Evolutionary conservation across 805 yeast genomes (phyloP).

Genomic region (Ogataea polymorpha): DNA sequence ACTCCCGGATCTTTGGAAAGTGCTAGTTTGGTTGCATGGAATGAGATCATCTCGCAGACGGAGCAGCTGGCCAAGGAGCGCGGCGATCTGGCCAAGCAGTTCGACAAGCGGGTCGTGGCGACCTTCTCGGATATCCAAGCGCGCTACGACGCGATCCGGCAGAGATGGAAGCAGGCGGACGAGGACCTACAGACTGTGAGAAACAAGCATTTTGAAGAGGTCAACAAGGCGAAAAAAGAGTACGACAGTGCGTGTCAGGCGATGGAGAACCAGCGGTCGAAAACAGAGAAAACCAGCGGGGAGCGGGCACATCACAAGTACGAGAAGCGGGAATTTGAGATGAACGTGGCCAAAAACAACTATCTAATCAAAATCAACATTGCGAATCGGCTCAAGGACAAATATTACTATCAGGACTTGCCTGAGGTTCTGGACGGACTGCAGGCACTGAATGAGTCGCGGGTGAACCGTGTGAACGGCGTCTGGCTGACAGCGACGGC

Average conservation of each 20-base stretch:
- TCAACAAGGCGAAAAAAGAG: slow-evolving; percentile 62
- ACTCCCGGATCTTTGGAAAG: slow-evolving; percentile 95
- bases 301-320: slow-evolving; percentile 51
- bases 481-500: slow-evolving; percentile 59
- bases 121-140: slow-evolving; percentile 53
- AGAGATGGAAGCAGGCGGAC: slow-evolving; percentile 55
- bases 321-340: slow-evolving; percentile 64
- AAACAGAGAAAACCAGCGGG: slow-evolving; percentile 55
- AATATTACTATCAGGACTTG: slow-evolving; percentile 85
- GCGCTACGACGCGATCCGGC: slow-evolving; percentile 52
- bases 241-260: slow-evolving; percentile 78
- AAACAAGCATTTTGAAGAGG: slow-evolving; percentile 50
- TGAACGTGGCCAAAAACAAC: slow-evolving; percentile 85
- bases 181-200: slow-evolving; percentile 51
- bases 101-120: slow-evolving; percentile 57
- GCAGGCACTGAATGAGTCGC: slow-evolving; percentile 80
- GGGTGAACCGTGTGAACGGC: slow-evolving; percentile 68
- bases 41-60: slow-evolving; percentile 77
- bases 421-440: slow-evolving; percentile 85
- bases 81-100: slow-evolving; percentile 52
- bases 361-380: slow-evolving; percentile 78
- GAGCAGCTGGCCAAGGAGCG: slow-evolving; percentile 75
- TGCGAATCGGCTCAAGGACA: slow-evolving; percentile 89
- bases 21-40: slow-evolving; percentile 88
- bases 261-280: slow-evolving; percentile 78